Evolutionary conservation across 257 asterid genomes (phyloP).

Genomic region (Solanum virginianum): DNA sequence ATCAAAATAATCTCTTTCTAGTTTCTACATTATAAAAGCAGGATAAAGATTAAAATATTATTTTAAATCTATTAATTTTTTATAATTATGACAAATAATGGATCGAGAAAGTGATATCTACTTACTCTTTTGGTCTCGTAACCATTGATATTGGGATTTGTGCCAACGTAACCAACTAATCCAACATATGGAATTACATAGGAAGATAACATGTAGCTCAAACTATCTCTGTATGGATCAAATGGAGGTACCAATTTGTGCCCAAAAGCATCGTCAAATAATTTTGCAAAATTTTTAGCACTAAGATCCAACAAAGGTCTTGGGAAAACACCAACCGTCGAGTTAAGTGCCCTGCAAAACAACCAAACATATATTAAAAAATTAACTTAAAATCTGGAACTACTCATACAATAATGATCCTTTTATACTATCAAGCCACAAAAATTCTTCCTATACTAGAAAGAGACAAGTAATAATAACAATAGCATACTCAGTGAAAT

Average conservation of each 20-base stretch:
- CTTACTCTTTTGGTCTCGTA: constrained; percentile 13
- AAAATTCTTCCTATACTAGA: too few relatives aligned
- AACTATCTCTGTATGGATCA: constrained; percentile 29
- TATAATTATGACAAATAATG: too few relatives aligned
- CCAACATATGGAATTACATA: constrained; percentile 37
- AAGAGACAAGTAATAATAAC: too few relatives aligned
- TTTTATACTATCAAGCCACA: too few relatives aligned
- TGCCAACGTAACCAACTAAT: constrained; percentile 32
- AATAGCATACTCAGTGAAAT: too few relatives aligned
- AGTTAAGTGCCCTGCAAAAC: constrained; percentile 22
- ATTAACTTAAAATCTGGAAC: too few relatives aligned
- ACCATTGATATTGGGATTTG: constrained; percentile 32
- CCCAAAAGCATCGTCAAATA: constrained; percentile 33
- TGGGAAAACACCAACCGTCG: constrained; percentile 27
- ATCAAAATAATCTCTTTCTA: too few relatives aligned
- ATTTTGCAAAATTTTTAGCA: constrained; percentile 19
- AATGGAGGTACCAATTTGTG: constrained; percentile 30
- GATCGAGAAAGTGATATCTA: neutral
- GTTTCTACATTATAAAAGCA: too few relatives aligned
- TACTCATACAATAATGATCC: too few relatives aligned
- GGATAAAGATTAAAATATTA: too few relatives aligned
- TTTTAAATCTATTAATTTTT: too few relatives aligned
- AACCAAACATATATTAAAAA: neutral
- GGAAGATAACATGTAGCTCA: constrained; percentile 30
- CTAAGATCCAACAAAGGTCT: constrained; percentile 35